phyloP scores from a whole-genome alignment of 2,329 filamentous ascomycete species.

The Knufia fluminis region DNA sequence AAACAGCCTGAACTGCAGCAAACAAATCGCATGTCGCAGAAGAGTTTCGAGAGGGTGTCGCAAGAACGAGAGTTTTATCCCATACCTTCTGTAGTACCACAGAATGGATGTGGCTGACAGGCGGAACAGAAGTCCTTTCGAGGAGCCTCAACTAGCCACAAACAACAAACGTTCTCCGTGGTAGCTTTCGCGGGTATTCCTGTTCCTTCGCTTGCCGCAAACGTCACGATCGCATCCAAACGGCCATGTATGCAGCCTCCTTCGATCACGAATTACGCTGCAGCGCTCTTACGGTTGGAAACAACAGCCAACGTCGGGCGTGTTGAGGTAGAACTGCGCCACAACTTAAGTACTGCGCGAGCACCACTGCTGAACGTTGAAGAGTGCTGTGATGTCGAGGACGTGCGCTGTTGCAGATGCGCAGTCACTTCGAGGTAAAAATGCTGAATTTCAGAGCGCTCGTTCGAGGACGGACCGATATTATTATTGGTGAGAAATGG shows the following conservation, averaged over 20 bases:
- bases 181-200: not conserved
- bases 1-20: not conserved
- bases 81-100: constrained; percentile 10
- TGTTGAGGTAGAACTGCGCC: not conserved
- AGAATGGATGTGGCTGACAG: constrained; percentile 2
- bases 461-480: not conserved
- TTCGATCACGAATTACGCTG: not conserved
- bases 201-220: not conserved
- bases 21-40: not conserved
- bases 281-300: not conserved
- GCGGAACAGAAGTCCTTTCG: not conserved
- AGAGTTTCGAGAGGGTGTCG: not conserved
- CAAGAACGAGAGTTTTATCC: not conserved
- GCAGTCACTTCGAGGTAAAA: not conserved
- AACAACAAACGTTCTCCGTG: not conserved
- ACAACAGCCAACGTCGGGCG: no score
- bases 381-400: not conserved
- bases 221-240: not conserved
- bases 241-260: not conserved
- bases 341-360: not conserved
- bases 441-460: not conserved
- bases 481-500: not conserved
- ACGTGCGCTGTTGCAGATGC: constrained; percentile 9
- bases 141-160: constrained; percentile 8
- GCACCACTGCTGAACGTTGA: not conserved